Evolutionary conservation across 2,329 filamentous ascomycete genomes (phyloP).

Genomic region (Colletotrichum siamense): DNA sequence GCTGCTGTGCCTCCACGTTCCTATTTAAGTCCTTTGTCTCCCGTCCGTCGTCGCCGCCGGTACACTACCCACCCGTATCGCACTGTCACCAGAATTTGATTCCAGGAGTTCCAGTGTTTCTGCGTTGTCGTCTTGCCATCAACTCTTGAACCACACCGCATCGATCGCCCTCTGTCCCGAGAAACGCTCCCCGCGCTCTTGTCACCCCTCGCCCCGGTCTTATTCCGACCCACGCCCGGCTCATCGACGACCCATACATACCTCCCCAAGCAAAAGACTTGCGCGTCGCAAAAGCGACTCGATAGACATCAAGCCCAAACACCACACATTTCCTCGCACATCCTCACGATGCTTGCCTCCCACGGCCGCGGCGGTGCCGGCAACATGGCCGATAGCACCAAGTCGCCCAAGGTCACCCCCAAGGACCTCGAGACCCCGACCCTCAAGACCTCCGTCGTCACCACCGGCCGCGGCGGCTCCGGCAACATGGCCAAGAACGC

Average conservation of each 20-base stretch:
- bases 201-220: not conserved
- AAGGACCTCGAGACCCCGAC: slow-evolving; percentile 81
- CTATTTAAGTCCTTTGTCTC: slow-evolving; percentile 19
- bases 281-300: not conserved
- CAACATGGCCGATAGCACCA: slow-evolving; percentile 67
- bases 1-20: not conserved
- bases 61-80: not conserved
- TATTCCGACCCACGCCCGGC: not conserved
- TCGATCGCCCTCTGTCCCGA: not conserved
- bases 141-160: not conserved
- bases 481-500: slow-evolving; percentile 85
- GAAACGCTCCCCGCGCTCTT: not conserved
- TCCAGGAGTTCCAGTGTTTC: not conserved
- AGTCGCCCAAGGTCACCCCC: slow-evolving; percentile 53
- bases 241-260: not conserved
- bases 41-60: not conserved
- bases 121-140: not conserved
- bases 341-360: slow-evolving; percentile 56
- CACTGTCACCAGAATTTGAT: not conserved
- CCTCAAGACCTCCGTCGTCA: slow-evolving; percentile 83
- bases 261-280: not conserved
- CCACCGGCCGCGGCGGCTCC: slow-evolving; percentile 85
- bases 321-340: not conserved
- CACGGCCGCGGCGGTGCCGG: slow-evolving; percentile 82
- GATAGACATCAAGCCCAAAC: not conserved